These are phyloP conservation scores for Dictyostelium purpureum DNA, from an alignment of 78 protist genomes.

Conservation along the genomic window DNA sequence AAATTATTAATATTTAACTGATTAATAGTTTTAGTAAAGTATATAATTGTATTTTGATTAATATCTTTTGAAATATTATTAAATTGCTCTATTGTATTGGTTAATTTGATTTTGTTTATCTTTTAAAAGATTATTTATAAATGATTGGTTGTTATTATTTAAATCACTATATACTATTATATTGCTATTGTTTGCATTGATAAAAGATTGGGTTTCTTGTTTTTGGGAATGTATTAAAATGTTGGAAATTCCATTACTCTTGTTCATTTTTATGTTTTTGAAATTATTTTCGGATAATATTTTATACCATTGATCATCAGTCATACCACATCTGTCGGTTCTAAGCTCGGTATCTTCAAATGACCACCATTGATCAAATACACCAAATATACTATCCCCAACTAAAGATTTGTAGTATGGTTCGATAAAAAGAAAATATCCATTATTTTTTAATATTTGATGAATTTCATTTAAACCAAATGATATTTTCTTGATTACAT, in stretches of 20 bases:
- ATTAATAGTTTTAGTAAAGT: too few relatives aligned
- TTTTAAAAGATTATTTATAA: too few relatives aligned
- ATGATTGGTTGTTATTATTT: not conserved
- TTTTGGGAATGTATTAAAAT: too few relatives aligned
- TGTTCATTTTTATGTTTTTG: not conserved
- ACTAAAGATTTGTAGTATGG: not conserved
- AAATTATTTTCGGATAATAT: not conserved
- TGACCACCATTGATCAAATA: not conserved
- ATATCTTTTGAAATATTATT: not conserved
- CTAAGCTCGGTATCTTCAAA: not conserved
- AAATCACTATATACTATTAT: not conserved
- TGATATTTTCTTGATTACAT: not conserved
- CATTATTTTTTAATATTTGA: not conserved
- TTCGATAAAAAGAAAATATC: not conserved
- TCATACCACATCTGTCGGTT: not conserved
- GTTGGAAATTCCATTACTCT: not conserved
- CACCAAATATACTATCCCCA: not conserved
- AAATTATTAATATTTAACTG: not conserved
- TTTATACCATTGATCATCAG: not conserved
- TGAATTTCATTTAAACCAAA: not conserved
- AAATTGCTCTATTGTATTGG: not conserved
- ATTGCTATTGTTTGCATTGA: not conserved
- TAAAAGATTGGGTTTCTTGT: too few relatives aligned
- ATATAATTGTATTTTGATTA: too few relatives aligned
- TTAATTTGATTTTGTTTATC: too few relatives aligned